Conservation (phyloP, 1,284 basidiomycete species). For the Rhodotorula glutinis region DNA sequence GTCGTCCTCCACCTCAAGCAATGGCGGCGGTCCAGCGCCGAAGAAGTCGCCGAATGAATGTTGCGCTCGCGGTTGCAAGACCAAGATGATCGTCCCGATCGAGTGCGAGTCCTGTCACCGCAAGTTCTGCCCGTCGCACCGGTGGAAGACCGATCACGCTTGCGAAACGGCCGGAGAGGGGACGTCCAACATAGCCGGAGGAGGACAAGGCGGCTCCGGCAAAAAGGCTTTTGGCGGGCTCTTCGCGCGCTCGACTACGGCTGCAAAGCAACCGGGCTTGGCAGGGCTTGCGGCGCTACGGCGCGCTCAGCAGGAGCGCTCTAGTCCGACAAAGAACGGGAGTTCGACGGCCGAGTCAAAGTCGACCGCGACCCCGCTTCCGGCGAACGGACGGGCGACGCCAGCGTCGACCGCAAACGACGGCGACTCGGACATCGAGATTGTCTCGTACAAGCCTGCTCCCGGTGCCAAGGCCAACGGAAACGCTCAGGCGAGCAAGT, state of each 20-base stretch:
- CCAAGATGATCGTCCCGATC: slow-evolving; percentile 39
- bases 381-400: not conserved
- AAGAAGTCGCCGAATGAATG: slow-evolving; percentile 15
- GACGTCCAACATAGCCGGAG: not conserved
- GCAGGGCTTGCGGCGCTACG: slow-evolving; percentile 29
- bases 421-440: slow-evolving; percentile 19
- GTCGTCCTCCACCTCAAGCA: no score
- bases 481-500: not conserved
- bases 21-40: no score
- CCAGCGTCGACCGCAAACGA: not conserved
- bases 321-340: no score
- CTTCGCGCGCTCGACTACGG: slow-evolving; percentile 8
- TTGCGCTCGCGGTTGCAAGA: slow-evolving; percentile 27
- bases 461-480: not conserved
- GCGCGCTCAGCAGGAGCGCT: slow-evolving; percentile 20
- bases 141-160: slow-evolving; percentile 31
- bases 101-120: slow-evolving; percentile 29
- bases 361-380: not conserved
- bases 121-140: slow-evolving; percentile 37
- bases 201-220: not conserved
- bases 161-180: slow-evolving; percentile 8
- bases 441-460: slow-evolving; percentile 2
- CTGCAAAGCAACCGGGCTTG: not conserved
- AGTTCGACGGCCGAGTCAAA: not conserved
- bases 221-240: slow-evolving; percentile 8